Evolutionary conservation across 2,329 filamentous ascomycete species (phyloP).

Genomic region (Graphiopsis chlorocephala): DNA sequence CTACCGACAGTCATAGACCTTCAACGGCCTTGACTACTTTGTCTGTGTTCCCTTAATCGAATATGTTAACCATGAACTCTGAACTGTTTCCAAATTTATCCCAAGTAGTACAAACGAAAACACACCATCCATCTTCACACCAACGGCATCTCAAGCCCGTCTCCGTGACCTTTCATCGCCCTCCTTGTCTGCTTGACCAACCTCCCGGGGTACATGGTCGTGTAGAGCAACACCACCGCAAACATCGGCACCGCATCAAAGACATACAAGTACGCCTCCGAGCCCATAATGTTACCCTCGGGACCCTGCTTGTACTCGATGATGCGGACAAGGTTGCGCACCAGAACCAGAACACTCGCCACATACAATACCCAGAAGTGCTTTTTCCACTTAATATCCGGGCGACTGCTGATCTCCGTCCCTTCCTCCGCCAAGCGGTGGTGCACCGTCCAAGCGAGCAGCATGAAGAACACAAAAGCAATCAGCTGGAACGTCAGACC

Average conservation of each 20-base stretch:
- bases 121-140: background rate
- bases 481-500: slow-evolving; percentile 11
- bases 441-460: background rate
- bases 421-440: background rate
- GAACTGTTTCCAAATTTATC: background rate
- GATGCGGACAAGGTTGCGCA: slow-evolving; percentile 18
- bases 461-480: slow-evolving; percentile 11
- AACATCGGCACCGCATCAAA: slow-evolving; percentile 18
- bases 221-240: slow-evolving; percentile 9
- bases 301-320: slow-evolving; percentile 17
- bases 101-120: background rate
- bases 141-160: background rate
- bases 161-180: background rate
- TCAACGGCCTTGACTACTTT: background rate
- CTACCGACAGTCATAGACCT: background rate
- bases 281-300: background rate
- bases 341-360: slow-evolving; percentile 13
- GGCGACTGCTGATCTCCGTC: background rate
- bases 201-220: background rate
- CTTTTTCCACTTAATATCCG: background rate
- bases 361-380: slow-evolving; percentile 10
- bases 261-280: slow-evolving; percentile 18
- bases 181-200: background rate
- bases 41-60: background rate
- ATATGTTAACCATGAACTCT: background rate